Percentiles rank a stretch among this genome's conserved stretches.
Conservation (phyloP, 176 grass and related monocot species). For the Carex myosuroides region DNA sequence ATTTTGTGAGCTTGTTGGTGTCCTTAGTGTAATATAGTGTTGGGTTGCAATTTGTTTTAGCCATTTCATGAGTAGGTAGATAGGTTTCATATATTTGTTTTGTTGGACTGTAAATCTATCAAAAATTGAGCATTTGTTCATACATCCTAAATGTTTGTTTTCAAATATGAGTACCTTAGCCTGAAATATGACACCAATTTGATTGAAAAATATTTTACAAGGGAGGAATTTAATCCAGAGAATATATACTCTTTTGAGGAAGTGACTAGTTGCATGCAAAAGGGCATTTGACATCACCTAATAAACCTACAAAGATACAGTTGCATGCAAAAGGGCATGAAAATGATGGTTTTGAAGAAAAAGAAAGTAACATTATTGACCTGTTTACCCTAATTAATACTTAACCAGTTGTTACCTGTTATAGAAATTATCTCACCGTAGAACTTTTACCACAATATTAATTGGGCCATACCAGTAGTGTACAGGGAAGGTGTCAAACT, state of each 20-base stretch:
- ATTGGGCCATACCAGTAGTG: background rate
- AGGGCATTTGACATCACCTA: background rate
- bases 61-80: constrained; percentile 13
- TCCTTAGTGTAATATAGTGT: background rate
- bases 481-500: background rate
- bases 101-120: background rate
- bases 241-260: background rate
- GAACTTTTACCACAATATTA: background rate
- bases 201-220: background rate
- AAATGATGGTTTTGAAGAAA: background rate
- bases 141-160: background rate
- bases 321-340: background rate
- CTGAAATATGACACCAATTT: background rate
- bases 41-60: background rate
- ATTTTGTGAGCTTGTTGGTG: background rate
- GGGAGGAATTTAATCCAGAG: background rate
- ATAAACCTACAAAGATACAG: background rate
- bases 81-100: constrained; percentile 4
- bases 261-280: too few relatives aligned
- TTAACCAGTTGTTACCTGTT: background rate
- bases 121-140: background rate
- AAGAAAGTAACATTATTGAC: background rate
- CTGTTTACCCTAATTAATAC: background rate
- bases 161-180: background rate
- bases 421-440: background rate